Percentiles rank a stretch among this genome's conserved stretches.
Conservation (phyloP, 768 basidiomycete species). For the Phanerochaete sordida region DNA sequence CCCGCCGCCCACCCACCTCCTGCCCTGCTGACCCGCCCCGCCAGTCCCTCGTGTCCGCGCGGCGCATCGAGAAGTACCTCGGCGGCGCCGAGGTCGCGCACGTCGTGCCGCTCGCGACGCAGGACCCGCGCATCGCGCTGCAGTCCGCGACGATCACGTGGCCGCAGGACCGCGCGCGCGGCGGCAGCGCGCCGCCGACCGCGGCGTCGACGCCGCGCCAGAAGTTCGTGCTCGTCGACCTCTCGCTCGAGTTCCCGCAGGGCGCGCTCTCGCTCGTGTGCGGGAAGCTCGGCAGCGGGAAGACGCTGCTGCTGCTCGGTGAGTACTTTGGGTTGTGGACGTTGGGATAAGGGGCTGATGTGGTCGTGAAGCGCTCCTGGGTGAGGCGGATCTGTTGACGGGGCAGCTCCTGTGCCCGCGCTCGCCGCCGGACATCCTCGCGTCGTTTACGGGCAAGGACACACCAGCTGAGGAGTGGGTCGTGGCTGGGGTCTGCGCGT, state of each 20-base stretch:
- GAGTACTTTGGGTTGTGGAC: neutral
- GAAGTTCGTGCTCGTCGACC: constrained; percentile 79
- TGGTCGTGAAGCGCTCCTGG: constrained; percentile 58
- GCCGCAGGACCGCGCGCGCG: constrained; percentile 72
- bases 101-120: constrained; percentile 52
- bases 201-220: constrained; percentile 67
- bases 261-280: constrained; percentile 82
- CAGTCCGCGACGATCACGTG: constrained; percentile 88
- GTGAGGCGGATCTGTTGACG: constrained; percentile 80
- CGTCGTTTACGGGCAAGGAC: constrained; percentile 44
- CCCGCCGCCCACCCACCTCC: neutral
- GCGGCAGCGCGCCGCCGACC: constrained; percentile 44
- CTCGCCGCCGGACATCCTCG: constrained; percentile 78
- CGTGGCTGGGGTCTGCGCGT: constrained; percentile 75
- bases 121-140: constrained; percentile 63
- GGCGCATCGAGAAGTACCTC: constrained; percentile 90
- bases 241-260: constrained; percentile 72
- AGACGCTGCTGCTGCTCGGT: constrained; percentile 79
- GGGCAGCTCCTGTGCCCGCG: constrained; percentile 83
- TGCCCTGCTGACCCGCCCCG: neutral
- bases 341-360: neutral
- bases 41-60: constrained; percentile 77
- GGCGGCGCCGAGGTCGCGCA: constrained; percentile 64
- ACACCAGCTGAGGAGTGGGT: constrained; percentile 66
- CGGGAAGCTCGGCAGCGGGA: constrained; percentile 87